phyloP scores from a whole-genome alignment of 2,329 filamentous ascomycete genomes.

The Gaeumannomyces tritici region DNA sequence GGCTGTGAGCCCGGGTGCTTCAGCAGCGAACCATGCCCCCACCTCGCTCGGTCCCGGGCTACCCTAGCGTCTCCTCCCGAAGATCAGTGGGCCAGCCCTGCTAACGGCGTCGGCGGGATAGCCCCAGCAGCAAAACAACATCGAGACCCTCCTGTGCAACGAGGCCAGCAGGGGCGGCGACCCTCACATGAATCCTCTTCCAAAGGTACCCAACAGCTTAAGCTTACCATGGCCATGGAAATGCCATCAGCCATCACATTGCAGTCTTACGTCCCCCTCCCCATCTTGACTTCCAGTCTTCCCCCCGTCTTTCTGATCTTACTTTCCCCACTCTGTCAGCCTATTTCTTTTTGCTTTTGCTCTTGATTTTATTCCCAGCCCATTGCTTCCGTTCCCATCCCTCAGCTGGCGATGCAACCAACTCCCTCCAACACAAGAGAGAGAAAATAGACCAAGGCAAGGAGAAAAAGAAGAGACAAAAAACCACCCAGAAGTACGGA shows the following conservation, averaged over 20 bases:
- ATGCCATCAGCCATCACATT: background rate
- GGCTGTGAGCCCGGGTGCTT: background rate
- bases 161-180: background rate
- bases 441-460: background rate
- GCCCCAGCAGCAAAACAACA: background rate
- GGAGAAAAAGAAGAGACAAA: background rate
- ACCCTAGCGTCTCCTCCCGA: background rate
- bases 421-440: background rate
- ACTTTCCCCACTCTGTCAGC: background rate
- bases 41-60: no score
- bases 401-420: background rate
- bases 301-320: background rate
- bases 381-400: background rate
- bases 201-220: background rate
- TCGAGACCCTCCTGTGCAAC: constrained; percentile 1
- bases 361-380: background rate
- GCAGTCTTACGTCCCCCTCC: background rate
- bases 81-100: background rate
- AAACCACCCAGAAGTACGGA: background rate
- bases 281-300: background rate
- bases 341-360: background rate
- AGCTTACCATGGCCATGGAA: background rate
- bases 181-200: constrained; percentile 2
- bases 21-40: background rate
- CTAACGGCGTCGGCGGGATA: background rate